A percentile compares a stretch with the other conserved stretches of the same genome.
phyloP scores from a whole-genome alignment of 768 basidiomycete genomes.

The Phallus indusiatus region DNA sequence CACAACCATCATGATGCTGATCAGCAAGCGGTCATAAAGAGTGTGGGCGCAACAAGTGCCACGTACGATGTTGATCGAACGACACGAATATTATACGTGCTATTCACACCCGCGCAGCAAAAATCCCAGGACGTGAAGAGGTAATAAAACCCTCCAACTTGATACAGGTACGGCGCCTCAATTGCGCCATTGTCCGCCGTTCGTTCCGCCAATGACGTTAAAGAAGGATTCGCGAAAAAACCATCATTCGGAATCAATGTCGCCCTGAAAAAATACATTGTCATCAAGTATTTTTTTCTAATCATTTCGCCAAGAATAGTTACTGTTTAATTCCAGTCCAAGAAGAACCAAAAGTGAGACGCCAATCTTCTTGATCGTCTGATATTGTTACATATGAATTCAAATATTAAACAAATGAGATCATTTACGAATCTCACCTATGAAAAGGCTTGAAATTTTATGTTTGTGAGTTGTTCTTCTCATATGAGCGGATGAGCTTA shows the following conservation, averaged over 20 bases:
- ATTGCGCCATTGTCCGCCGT: conserved; percentile 36
- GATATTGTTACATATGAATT: background rate
- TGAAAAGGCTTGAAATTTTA: conserved; percentile 16
- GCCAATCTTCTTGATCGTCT: conserved; percentile 35
- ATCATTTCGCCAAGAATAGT: conserved; percentile 14
- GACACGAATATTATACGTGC: conserved; percentile 54
- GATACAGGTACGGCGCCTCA: conserved; percentile 40
- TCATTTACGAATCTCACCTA: conserved; percentile 17
- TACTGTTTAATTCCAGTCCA: conserved; percentile 46
- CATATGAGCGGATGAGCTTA: conserved; percentile 16
- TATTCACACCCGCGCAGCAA: conserved; percentile 40
- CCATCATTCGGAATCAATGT: conserved; percentile 31
- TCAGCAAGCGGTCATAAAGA: too few species aligned
- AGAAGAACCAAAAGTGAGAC: conserved; percentile 43
- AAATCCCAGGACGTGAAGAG: conserved; percentile 48
- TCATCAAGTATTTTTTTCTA: too few species aligned
- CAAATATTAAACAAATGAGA: background rate
- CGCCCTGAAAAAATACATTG: background rate
- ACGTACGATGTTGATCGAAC: conserved; percentile 37
- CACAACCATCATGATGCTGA: background rate
- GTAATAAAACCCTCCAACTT: conserved; percentile 38
- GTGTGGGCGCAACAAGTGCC: background rate
- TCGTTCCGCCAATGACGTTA: conserved; percentile 37
- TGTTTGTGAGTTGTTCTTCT: background rate
- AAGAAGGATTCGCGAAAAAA: conserved; percentile 27